A percentile compares a stretch with the other conserved stretches of the same genome.
phyloP scores from a whole-genome alignment of 2,329 filamentous ascomycete genomes.

The Fusarium sp. region DNA sequence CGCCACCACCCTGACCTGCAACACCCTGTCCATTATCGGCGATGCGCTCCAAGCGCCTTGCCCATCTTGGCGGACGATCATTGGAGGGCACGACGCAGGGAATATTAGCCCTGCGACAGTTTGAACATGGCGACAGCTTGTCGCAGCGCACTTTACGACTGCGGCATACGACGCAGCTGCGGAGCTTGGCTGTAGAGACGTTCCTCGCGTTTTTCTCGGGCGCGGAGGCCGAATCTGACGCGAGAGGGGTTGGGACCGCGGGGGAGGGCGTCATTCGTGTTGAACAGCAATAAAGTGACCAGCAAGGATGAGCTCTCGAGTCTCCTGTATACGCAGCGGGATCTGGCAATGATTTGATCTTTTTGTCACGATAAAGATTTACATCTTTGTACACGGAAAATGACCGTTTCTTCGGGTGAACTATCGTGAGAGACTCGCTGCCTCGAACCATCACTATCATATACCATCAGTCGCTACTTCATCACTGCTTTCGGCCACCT shows the following conservation, averaged over 20 bases:
- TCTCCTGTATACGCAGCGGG: accelerated
- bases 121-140: constrained; percentile 64
- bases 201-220: constrained; percentile 39
- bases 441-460: background rate
- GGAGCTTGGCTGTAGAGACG: constrained; percentile 43
- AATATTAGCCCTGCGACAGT: constrained; percentile 63
- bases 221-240: constrained; percentile 30
- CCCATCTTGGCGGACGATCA: constrained; percentile 63
- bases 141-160: constrained; percentile 67
- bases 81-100: constrained; percentile 60
- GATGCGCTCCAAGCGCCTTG: constrained; percentile 58
- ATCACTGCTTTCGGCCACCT: accelerated
- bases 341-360: background rate
- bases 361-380: background rate
- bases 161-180: constrained; percentile 62
- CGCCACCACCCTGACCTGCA: constrained; percentile 24
- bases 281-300: background rate
- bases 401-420: background rate
- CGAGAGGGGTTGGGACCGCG: background rate
- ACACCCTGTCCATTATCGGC: constrained; percentile 31
- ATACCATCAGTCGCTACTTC: background rate
- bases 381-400: background rate
- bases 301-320: background rate
- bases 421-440: background rate
- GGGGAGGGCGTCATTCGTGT: constrained; percentile 6